These are phyloP conservation scores for Thielaviopsis cerberus DNA, from an alignment of 2,329 filamentous ascomycete genomes.

Conservation along the genomic window DNA sequence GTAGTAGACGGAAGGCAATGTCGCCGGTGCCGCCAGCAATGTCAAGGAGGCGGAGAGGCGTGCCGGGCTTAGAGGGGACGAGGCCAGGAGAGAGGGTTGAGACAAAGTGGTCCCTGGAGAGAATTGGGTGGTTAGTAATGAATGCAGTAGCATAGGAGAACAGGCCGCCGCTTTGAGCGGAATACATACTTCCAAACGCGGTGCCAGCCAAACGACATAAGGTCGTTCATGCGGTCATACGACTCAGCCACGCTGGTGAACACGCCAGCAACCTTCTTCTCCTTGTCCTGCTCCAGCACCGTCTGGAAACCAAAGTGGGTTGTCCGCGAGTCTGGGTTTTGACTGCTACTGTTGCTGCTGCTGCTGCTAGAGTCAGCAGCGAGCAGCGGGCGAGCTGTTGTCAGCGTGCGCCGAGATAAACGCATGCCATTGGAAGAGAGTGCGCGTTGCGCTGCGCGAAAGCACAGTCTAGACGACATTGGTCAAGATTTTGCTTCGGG, in stretches of 20 bases:
- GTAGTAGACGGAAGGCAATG: constrained; percentile 89
- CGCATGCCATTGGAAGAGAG: constrained; percentile 2
- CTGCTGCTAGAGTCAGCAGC: constrained; percentile 12
- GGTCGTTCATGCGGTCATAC: constrained; percentile 97
- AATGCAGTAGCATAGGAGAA: no score
- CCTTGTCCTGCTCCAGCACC: constrained; percentile 62
- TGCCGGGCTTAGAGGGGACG: constrained; percentile 24
- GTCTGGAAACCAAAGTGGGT: constrained; percentile 89
- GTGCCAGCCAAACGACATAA: constrained; percentile 96
- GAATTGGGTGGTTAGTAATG: not conserved
- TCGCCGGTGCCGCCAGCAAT: constrained; percentile 94
- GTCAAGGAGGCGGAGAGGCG: constrained; percentile 63
- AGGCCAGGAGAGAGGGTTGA: constrained; percentile 71
- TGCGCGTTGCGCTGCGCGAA: constrained; percentile 9
- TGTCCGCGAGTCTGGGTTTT: constrained; percentile 3
- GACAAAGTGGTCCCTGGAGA: constrained; percentile 65
- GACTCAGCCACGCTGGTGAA: constrained; percentile 89
- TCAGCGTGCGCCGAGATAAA: constrained; percentile 9
- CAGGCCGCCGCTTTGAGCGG: no score
- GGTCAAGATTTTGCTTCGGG: not conserved
- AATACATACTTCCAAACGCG: constrained; percentile 70
- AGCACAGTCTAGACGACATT: constrained; percentile 6
- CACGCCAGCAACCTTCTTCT: constrained; percentile 54
- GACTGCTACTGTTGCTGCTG: no score
- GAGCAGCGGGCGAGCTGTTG: constrained; percentile 5